These are phyloP conservation scores for Coemansia aciculifera DNA, from an alignment of 192 early-diverging fungal species.

Conservation along the genomic window DNA sequence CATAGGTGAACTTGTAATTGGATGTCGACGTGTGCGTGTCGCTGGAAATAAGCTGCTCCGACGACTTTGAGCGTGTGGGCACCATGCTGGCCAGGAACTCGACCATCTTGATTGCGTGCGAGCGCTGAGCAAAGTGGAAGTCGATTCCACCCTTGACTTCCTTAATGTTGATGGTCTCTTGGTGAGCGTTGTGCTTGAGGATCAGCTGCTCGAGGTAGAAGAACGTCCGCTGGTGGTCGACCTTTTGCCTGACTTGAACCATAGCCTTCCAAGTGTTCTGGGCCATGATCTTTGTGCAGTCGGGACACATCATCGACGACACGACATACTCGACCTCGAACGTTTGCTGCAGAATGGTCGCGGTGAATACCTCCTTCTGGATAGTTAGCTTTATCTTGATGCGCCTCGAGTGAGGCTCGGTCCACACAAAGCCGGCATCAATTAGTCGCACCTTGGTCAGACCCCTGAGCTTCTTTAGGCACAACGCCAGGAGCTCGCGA, in stretches of 20 bases:
- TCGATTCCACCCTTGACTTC: conserved; percentile 95
- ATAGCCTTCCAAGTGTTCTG: conserved; percentile 98
- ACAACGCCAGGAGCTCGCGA: conserved; percentile 87
- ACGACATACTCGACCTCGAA: conserved; percentile 97
- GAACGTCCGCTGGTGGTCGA: conserved; percentile 97
- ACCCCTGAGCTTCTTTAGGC: conserved; percentile 90
- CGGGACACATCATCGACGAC: conserved; percentile 89
- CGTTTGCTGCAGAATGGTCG: conserved; percentile 93
- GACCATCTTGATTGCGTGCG: conserved; percentile 93
- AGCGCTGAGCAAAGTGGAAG: conserved; percentile 89
- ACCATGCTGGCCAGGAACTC: conserved; percentile 90
- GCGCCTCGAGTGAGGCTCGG: conserved; percentile 88
- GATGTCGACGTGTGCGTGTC: conserved; percentile 89
- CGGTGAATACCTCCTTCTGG: conserved; percentile 96
- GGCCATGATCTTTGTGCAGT: conserved; percentile 92
- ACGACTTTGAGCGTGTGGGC: conserved; percentile 84
- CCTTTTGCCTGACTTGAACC: conserved; percentile 98
- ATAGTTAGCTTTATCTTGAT: conserved; percentile 98
- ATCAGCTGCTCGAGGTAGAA: conserved; percentile 98
- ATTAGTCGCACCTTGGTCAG: conserved; percentile 91
- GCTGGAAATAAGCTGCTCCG: conserved; percentile 93
- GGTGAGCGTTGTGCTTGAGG: conserved; percentile 95
- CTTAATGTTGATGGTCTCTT: conserved; percentile 97
- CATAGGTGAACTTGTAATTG: conserved; percentile 97
- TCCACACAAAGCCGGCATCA: conserved; percentile 98